Conservation (phyloP, 345 rosid species). For the Eucalyptus marginata region DNA sequence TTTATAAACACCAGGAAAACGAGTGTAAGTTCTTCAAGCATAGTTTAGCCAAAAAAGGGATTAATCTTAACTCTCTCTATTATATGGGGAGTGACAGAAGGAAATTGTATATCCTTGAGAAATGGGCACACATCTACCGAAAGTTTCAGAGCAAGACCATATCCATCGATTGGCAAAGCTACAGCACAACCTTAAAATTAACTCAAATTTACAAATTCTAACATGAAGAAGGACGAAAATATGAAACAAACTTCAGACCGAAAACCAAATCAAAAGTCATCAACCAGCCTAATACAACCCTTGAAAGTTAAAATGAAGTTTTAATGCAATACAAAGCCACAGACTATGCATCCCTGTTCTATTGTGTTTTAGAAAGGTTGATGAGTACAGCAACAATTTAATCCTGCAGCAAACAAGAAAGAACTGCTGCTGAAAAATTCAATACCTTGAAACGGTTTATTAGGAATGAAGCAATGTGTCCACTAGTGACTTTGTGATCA, state of each 20-base stretch:
- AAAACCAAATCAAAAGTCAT: neutral
- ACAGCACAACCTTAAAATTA: neutral
- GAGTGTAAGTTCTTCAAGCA: neutral
- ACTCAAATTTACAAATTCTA: neutral
- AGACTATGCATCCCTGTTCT: neutral
- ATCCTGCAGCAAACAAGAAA: neutral
- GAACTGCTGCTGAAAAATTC: neutral
- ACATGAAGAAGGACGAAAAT: neutral
- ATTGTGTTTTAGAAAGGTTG: neutral
- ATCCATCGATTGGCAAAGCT: neutral
- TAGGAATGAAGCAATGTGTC: slow-evolving; percentile 58
- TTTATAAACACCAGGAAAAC: neutral
- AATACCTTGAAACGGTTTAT: slow-evolving; percentile 76
- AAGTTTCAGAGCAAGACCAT: neutral
- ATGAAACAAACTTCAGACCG: neutral
- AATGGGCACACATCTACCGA: neutral
- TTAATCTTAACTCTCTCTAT: neutral
- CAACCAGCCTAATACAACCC: neutral
- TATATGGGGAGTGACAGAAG: neutral
- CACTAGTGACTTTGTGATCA: slow-evolving; percentile 70
- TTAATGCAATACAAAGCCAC: neutral
- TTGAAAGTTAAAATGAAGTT: neutral
- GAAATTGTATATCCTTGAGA: neutral
- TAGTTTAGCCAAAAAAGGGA: neutral
- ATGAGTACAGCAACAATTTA: neutral